Conservation (phyloP, 148 eudicot genomes). For the Rhododendron williamsianum region DNA sequence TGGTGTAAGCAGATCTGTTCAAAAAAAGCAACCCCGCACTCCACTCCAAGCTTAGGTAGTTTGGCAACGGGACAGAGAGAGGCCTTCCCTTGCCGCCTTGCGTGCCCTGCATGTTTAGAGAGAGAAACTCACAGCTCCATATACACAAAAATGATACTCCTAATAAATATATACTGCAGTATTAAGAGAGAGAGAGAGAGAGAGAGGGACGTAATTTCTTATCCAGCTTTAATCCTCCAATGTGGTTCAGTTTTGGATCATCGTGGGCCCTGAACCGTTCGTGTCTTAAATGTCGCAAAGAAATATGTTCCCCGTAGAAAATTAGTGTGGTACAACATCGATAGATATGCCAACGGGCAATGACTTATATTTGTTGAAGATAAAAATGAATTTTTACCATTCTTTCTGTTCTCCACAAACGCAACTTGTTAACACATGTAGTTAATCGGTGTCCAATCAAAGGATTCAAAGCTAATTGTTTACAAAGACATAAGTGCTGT, state of each 20-base stretch:
- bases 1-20: conserved; percentile 3
- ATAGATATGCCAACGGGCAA: too few species aligned
- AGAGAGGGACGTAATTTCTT: not conserved
- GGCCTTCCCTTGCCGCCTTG: not conserved
- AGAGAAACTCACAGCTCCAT: not conserved
- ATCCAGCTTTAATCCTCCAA: too few species aligned
- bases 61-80: not conserved
- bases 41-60: not conserved
- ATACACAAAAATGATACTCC: too few species aligned
- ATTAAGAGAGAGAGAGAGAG: not conserved
- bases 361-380: too few species aligned
- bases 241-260: too few species aligned
- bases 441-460: not conserved
- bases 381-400: not conserved
- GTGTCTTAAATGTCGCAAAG: not conserved
- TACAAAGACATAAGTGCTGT: not conserved
- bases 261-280: too few species aligned
- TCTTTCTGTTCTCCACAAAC: too few species aligned
- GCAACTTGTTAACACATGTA: not conserved
- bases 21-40: not conserved
- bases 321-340: not conserved
- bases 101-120: not conserved
- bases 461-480: not conserved
- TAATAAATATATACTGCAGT: too few species aligned
- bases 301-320: not conserved